Percentiles rank a stretch among this genome's conserved stretches.
Evolutionary conservation across 2,329 filamentous ascomycete species (phyloP).

Genomic region (Macroventuria anomochaeta): DNA sequence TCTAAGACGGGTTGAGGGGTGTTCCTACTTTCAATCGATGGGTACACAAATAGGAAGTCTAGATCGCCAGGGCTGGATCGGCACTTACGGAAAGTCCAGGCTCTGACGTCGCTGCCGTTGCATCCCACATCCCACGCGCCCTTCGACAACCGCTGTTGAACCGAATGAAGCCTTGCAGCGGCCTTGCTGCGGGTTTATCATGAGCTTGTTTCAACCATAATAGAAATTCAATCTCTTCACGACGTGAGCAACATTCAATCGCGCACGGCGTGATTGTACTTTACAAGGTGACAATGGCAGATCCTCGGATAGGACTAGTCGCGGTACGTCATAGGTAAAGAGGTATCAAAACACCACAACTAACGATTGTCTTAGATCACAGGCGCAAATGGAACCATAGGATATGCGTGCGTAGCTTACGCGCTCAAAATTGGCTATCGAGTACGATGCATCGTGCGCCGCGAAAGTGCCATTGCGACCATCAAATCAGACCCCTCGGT

Average conservation of each 20-base stretch:
- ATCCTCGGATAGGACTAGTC: constrained; percentile 32
- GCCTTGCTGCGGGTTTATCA: neutral
- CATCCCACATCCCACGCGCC: neutral
- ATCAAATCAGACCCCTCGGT: constrained; percentile 38
- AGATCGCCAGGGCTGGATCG: constrained; percentile 1
- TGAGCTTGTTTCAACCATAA: constrained; percentile 3
- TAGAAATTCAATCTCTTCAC: neutral
- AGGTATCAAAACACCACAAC: neutral
- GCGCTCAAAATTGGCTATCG: constrained; percentile 38
- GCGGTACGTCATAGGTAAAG: constrained; percentile 26
- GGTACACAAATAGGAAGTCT: neutral
- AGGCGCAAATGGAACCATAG: constrained; percentile 46
- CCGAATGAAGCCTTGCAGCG: neutral
- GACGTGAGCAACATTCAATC: too few relatives aligned
- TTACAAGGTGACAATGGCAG: too few relatives aligned
- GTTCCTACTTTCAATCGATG: constrained; percentile 8
- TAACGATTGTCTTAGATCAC: constrained; percentile 36
- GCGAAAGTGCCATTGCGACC: constrained; percentile 31
- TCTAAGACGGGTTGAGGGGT: neutral
- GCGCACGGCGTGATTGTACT: too few relatives aligned
- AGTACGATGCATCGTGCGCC: constrained; percentile 44
- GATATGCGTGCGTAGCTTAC: constrained; percentile 38
- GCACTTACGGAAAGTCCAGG: constrained; percentile 7
- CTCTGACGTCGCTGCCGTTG: neutral
- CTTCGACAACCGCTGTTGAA: constrained; percentile 2